Evolutionary conservation across 805 yeast species (phyloP), one percentile per base, ranked within the genome.

Genomic region (Ogataea methylovora): DNA sequence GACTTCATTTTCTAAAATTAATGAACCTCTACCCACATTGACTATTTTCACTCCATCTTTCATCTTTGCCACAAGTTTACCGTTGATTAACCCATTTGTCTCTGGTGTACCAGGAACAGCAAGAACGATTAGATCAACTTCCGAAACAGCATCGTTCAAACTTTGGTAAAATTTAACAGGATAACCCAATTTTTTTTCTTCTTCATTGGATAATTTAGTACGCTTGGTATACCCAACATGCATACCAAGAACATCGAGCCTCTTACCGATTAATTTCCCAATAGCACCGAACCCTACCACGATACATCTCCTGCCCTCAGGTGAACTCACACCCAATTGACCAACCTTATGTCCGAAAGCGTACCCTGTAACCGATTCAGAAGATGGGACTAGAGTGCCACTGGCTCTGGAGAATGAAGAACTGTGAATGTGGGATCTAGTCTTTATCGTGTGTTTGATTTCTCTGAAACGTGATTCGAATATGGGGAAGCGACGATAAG

Each of bases 251-350:
- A 59, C 60, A 31, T 60, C 34, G 38, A 84, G 62, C 45, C 79
- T 67, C 31, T 54, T 56, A 4, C 78, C 92, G 37, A 81, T 73
- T 21, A 67, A 64, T 49, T 69, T 69, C 8, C 94, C 94, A 45
- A 84, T 84, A 15, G 74, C 64, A 1, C 94, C 94, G 46, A 83
- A 77, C 0, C 94, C 94, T 3, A 81, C 72, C 23, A 84, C 67
- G 3, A 78, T 73, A 1, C 67, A 86, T 17, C 61, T 61, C 48
- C 74, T 78, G 15, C 76, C 76, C 12, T 55, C 51, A 6, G 87
- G 86, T 4, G 75, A 65, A 15, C 54, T 73, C 44, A 70, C 51
- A 20, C 49, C 49, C 17, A 48, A 39, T 2, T 71, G 65, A 27
- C 75, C 78, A 3, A 75, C 54, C 14, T 50, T 45, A 15, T 68